Evolutionary conservation across 495 filamentous ascomycete genomes (phyloP).

Genomic region (Penicillium soppii): DNA sequence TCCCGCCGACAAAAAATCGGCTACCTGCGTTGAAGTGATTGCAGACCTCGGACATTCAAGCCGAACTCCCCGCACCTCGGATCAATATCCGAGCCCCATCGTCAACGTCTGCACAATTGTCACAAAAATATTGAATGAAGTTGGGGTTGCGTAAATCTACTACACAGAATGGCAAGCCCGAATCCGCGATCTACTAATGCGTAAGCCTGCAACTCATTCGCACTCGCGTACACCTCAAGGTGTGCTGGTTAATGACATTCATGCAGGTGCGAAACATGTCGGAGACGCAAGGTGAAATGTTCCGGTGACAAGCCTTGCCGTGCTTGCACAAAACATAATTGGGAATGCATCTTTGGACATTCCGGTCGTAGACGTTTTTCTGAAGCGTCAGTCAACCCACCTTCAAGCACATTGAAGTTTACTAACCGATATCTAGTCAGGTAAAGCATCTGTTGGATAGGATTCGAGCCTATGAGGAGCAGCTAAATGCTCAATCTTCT

Average conservation of each 20-base stretch:
- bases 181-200: conserved; percentile 16
- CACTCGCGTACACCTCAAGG: background rate
- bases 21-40: background rate
- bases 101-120: background rate
- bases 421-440: conserved; percentile 6
- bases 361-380: conserved; percentile 16
- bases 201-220: conserved; percentile 1
- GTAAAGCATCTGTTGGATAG: conserved; percentile 17
- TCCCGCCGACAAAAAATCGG: no score
- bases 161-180: background rate
- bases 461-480: conserved; percentile 17
- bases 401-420: background rate
- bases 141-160: background rate
- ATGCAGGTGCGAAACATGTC: conserved; percentile 22
- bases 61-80: conserved; percentile 3
- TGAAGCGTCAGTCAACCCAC: conserved; percentile 15
- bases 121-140: background rate
- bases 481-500: background rate
- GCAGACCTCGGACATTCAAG: background rate
- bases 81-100: background rate
- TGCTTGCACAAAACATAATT: conserved; percentile 20
- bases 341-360: conserved; percentile 17
- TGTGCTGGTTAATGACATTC: conserved; percentile 1
- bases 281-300: conserved; percentile 22
- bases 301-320: conserved; percentile 23